Base-by-base conservation (phyloP, 192 early-diverging fungal species). In the Chytriomyces hyalinus region DNA sequence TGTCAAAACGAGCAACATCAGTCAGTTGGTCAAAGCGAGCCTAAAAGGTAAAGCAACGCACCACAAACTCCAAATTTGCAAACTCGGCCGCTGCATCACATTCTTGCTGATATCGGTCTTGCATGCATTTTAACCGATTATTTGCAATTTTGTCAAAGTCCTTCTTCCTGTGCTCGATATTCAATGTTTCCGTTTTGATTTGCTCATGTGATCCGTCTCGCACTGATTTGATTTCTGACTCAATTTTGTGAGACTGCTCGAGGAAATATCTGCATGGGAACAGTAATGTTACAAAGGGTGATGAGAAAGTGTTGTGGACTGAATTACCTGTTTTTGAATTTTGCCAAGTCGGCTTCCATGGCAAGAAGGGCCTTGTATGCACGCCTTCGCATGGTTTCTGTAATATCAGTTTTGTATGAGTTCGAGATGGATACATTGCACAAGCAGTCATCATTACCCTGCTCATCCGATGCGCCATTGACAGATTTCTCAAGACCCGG, bases 361-460 rank as follows among this genome's bases (percentile, higher is more conserved):
- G 63, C 51, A 20, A 28, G 51, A 61, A 69, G 53, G 17, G 26
- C 65, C 26, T 79, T 47, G 47, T 75, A 65, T 26, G 67, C 79
- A n/a, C 66, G 44, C 48, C 59, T 15, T 5, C 48, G 49, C 28
- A 67, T 48, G 8, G 22, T 73, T 73, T 60, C 74, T 74, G 81
- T 86, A 91, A 0, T 78, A 81, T 13, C 85, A 77, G 9, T 82
- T 65, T 65, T 1, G 36, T 22, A 13, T 65, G 4, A 20, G 22
- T 26, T 65, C 5, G 26, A 20, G 20, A 22, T n/a, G 57, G 57
- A 15, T 1, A 22, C 4, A 1, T 59, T 36, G n/a, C 6, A 13
- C 36, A 26, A 65, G 6, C 3, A 65, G 1, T 65, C 63, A 5
- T 15, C 11, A 3, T 65, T 65, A 26, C 22, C 36, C 26, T 65